Evolutionary conservation across 2,329 filamentous ascomycete genomes (phyloP).

Genomic region (Aspergillus quadricinctus): DNA sequence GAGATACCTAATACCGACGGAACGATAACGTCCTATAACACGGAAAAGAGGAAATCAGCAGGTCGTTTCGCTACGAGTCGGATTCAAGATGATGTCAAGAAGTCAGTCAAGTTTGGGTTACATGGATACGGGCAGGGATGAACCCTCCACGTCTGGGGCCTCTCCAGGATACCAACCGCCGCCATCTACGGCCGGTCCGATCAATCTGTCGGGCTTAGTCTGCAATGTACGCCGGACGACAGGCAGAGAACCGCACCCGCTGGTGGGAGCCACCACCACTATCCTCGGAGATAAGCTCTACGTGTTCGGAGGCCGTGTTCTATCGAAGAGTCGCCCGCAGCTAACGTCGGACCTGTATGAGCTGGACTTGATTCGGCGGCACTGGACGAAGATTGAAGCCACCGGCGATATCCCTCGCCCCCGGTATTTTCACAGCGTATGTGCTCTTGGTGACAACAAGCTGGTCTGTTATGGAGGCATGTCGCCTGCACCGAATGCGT

Average conservation of each 20-base stretch:
- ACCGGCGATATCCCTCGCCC: constrained; percentile 82
- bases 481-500: constrained; percentile 65
- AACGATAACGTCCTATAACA: neutral
- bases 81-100: constrained; percentile 32
- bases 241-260: constrained; percentile 80
- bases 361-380: constrained; percentile 80
- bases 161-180: constrained; percentile 28
- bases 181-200: constrained; percentile 40
- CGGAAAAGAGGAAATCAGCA: neutral
- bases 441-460: constrained; percentile 87
- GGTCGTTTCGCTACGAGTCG: neutral
- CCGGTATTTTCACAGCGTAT: constrained; percentile 96
- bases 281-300: constrained; percentile 94
- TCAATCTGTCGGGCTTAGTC: constrained; percentile 62
- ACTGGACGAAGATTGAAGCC: constrained; percentile 88
- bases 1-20: neutral
- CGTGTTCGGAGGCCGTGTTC: constrained; percentile 85
- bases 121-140: constrained; percentile 29
- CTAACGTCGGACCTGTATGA: constrained; percentile 91
- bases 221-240: constrained; percentile 77
- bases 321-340: constrained; percentile 78
- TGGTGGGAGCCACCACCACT: constrained; percentile 93
- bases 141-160: constrained; percentile 23
- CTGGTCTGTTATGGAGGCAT: constrained; percentile 98
- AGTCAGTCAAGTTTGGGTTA: constrained; percentile 38